Evolutionary conservation across 75 land plant species (phyloP), one percentile per base, ranked within the genome.

Genomic region (Cupressus sempervirens): DNA sequence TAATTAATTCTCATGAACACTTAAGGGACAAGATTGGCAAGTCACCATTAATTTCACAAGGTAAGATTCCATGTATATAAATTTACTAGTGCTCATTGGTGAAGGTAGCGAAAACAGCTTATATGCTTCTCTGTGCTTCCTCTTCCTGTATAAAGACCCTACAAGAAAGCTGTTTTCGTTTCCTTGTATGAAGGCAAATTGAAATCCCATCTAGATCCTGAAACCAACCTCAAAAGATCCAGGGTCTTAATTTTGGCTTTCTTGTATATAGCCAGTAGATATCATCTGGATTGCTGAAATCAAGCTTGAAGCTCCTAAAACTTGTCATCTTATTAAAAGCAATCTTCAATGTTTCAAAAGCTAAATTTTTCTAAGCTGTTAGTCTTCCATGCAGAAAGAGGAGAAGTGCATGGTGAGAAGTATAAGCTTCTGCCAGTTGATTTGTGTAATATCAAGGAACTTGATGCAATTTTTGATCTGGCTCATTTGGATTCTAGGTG

Each of bases 401-500:
- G 98, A 58, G 94, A 94, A 90, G 89, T 96, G 50, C 62, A 89
- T 13, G 83, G 97, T 89, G 93, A 96, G 54, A 88, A 90, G 80
- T 97, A 96, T 91, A 93, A 92, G 83, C 89, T 97, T 36, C 91
- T 97, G 46, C 98, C 99, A 56, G 87, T 86, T 82, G 99, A 98
- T 88, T 82, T 98, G 84, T 90, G 98, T 70, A 93, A 92, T 75
- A 90, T 91, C 30, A 81, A 88, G 26, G 86, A 85, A 2, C 76
- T 96, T 43, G 93, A 96, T 89, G 87, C 83, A 41, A 84, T 91
- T 29, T 85, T 94, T 45, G 76, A 83, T 41, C 65, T 88, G 53
- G 94, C 97, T 38, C 86, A 89, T 50, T 67, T 98, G 88, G 98
- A 98, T 91, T 86, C 89, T 12, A 93, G 92, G 98, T 95, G 86